A percentile compares a stretch with the other conserved stretches of the same genome.
phyloP scores from a whole-genome alignment of 73 alveolate species.

The Urostyla sp. region DNA sequence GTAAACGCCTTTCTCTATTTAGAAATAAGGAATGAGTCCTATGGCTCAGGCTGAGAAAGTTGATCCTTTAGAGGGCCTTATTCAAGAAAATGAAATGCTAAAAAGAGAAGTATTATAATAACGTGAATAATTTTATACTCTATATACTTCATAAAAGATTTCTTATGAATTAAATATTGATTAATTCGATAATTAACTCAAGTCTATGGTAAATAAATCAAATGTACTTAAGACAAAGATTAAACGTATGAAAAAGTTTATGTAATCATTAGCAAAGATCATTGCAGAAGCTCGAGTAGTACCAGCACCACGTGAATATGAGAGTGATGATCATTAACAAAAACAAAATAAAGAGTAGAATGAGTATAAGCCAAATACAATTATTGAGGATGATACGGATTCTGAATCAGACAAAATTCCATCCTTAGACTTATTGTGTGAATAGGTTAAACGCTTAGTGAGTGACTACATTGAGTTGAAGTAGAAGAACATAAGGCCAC shows the following conservation, averaged over 20 bases:
- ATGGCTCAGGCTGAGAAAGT: neutral
- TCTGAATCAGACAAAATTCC: slow-evolving; percentile 31
- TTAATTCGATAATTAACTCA: slow-evolving; percentile 15
- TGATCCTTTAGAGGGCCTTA: neutral
- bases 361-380: too few relatives aligned
- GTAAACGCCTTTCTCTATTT: neutral
- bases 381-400: slow-evolving; percentile 25
- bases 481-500: neutral
- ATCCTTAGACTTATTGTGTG: slow-evolving; percentile 4
- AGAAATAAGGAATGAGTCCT: neutral
- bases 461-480: neutral
- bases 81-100: slow-evolving; percentile 7
- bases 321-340: too few relatives aligned
- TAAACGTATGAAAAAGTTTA: slow-evolving; percentile 25
- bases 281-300: neutral
- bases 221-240: slow-evolving; percentile 26
- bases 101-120: slow-evolving; percentile 7
- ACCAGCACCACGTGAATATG: too few relatives aligned
- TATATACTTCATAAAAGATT: slow-evolving; percentile 15
- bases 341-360: neutral
- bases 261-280: slow-evolving; percentile 9
- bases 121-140: neutral
- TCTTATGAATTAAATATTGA: neutral
- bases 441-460: neutral
- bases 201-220: neutral